Conservation (phyloP, 2,329 filamentous ascomycete species). For the Phialophora verrucosa region DNA sequence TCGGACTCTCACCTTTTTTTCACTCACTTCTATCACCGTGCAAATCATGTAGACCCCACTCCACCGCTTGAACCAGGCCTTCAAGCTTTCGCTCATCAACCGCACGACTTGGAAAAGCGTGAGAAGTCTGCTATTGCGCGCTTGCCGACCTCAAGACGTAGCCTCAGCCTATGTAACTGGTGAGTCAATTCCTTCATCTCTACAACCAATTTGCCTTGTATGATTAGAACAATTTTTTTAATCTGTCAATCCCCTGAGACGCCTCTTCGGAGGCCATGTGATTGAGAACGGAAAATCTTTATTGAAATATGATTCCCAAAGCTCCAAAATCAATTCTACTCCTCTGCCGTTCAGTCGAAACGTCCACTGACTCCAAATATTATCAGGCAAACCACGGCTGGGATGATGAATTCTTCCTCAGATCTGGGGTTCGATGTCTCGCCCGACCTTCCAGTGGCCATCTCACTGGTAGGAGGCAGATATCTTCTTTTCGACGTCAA, state of each 20-base stretch:
- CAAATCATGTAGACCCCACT: conserved; percentile 28
- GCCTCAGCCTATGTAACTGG: neutral
- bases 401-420: conserved; percentile 22
- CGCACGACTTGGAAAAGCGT: neutral
- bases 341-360: neutral
- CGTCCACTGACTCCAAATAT: conserved; percentile 14
- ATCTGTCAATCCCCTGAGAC: conserved; percentile 87
- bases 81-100: conserved; percentile 24
- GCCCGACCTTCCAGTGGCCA: conserved; percentile 68
- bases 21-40: neutral
- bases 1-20: neutral
- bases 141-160: neutral
- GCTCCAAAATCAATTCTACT: neutral
- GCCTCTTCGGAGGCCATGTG: conserved; percentile 53
- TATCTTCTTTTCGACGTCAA: conserved; percentile 91
- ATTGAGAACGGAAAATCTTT: conserved; percentile 53
- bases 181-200: neutral
- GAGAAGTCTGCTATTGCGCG: neutral
- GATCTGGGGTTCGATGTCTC: conserved; percentile 41
- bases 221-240: conserved; percentile 68
- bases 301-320: conserved; percentile 48
- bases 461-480: conserved; percentile 77
- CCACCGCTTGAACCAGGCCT: conserved; percentile 29
- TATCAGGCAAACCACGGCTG: neutral
- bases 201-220: conserved; percentile 43